Evolutionary conservation across 768 basidiomycete genomes (phyloP).

Genomic region (Leccinellum rugosiceps): DNA sequence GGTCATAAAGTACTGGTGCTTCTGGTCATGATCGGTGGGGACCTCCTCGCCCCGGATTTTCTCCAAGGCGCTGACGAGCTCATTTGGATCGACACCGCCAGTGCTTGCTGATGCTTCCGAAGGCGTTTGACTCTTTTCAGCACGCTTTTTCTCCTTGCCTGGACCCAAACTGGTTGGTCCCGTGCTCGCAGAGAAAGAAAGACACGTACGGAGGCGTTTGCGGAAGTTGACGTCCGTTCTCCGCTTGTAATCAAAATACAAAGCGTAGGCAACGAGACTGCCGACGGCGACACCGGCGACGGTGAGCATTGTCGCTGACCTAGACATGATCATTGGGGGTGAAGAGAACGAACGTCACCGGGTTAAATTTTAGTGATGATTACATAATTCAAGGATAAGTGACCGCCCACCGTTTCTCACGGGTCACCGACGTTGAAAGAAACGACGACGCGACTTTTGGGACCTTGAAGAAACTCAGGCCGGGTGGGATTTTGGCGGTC

Average conservation of each 20-base stretch:
- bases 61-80: slow-evolving; percentile 62
- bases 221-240: slow-evolving; percentile 86
- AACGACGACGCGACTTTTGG: slow-evolving; percentile 13
- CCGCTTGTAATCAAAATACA: slow-evolving; percentile 94
- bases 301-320: slow-evolving; percentile 39
- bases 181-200: not conserved
- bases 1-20: slow-evolving; percentile 88
- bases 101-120: slow-evolving; percentile 28
- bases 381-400: slow-evolving; percentile 24
- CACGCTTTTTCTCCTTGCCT: slow-evolving; percentile 94
- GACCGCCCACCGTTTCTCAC: slow-evolving; percentile 18
- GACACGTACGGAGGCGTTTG: slow-evolving; percentile 74
- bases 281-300: slow-evolving; percentile 49
- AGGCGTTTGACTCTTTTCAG: slow-evolving; percentile 62
- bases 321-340: slow-evolving; percentile 18
- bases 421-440: slow-evolving; percentile 23
- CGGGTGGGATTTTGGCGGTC: slow-evolving; percentile 8
- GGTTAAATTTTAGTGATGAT: not conserved
- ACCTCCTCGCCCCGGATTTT: slow-evolving; percentile 65
- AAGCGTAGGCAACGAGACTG: slow-evolving; percentile 70
- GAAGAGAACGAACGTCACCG: slow-evolving; percentile 4
- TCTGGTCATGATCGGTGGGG: slow-evolving; percentile 67
- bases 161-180: slow-evolving; percentile 5
- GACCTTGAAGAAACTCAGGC: not conserved
- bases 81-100: slow-evolving; percentile 42